A percentile compares a stretch with the other conserved stretches of the same genome.
These are phyloP conservation scores for Prunus kanzakura DNA, from an alignment of 306 rosid species.

Conservation along the genomic window DNA sequence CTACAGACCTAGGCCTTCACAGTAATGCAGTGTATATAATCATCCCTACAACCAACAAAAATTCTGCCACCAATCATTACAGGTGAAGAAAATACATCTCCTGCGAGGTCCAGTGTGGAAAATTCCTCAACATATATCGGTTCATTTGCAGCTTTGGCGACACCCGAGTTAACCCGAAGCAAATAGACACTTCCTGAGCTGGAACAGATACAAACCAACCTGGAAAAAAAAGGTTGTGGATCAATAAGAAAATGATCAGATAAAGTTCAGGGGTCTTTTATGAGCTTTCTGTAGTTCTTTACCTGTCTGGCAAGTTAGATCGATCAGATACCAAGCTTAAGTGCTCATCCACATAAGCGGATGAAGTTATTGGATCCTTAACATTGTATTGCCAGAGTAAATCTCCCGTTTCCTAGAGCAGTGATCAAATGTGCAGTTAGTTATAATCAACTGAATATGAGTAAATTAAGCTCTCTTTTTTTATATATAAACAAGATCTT, in stretches of 20 bases:
- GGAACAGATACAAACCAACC: constrained; percentile 73
- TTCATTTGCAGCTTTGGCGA: constrained; percentile 9
- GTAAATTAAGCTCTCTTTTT: not conserved
- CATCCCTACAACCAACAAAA: constrained; percentile 86
- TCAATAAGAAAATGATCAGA: not conserved
- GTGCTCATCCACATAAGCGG: constrained; percentile 80
- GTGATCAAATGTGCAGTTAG: not conserved
- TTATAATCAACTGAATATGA: not conserved
- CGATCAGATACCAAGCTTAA: constrained; percentile 37
- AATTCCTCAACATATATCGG: constrained; percentile 49
- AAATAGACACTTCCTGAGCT: constrained; percentile 67
- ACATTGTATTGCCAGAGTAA: constrained; percentile 68
- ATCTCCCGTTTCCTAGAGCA: constrained; percentile 62
- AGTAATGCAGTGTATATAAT: constrained; percentile 63
- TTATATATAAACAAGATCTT: not conserved
- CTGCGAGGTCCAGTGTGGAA: constrained; percentile 49
- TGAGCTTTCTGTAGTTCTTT: constrained; percentile 2
- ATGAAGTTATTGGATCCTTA: constrained; percentile 78
- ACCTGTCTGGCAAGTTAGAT: constrained; percentile 61
- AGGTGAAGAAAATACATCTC: constrained; percentile 84
- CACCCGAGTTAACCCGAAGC: constrained; percentile 43
- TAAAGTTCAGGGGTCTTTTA: not conserved
- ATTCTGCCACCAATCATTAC: constrained; percentile 73
- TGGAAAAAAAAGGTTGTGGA: constrained; percentile 23
- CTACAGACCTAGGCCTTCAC: constrained; percentile 7